Evolutionary conservation across 2,329 filamentous ascomycete species (phyloP).

Genomic region (Lasiodiplodia sp.): DNA sequence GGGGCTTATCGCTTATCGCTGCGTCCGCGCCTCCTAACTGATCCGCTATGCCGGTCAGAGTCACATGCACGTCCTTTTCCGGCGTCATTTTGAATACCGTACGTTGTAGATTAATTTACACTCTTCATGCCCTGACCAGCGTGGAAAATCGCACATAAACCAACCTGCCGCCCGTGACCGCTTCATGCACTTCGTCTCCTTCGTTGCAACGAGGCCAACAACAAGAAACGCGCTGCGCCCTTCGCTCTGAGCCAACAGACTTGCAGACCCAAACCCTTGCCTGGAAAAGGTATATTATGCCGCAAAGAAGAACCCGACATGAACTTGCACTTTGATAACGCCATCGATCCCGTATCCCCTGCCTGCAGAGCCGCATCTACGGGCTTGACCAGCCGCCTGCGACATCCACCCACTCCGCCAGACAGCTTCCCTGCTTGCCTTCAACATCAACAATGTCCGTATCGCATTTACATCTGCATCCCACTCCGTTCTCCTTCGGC

Average conservation of each 20-base stretch:
- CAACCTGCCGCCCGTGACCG: conserved; percentile 13
- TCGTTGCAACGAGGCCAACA: conserved; percentile 22
- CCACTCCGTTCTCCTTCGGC: conserved; percentile 93
- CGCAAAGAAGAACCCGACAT: conserved; percentile 29
- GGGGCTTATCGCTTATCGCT: conserved; percentile 28
- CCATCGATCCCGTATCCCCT: conserved; percentile 21
- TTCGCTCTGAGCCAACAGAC: conserved; percentile 26
- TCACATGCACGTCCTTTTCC: conserved; percentile 7
- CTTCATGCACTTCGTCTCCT: conserved; percentile 19
- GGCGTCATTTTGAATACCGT: conserved; percentile 7
- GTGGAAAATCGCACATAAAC: conserved; percentile 17
- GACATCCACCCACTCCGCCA: conserved; percentile 96
- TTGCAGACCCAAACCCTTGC: conserved; percentile 23
- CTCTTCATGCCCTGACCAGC: conserved; percentile 21
- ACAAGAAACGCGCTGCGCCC: conserved; percentile 25
- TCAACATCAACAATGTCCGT: conserved; percentile 98
- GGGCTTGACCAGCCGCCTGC: conserved; percentile 87
- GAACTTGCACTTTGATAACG: conserved; percentile 29
- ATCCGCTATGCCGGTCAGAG: background rate
- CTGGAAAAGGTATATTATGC: conserved; percentile 31
- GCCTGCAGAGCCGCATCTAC: conserved; percentile 40
- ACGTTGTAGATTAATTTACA: conserved; percentile 30
- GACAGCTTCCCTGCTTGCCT: conserved; percentile 94
- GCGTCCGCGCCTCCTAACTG: background rate
- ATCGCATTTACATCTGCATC: conserved; percentile 94